Evolutionary conservation across 768 basidiomycete species (phyloP).

Genomic region (Mycena indigotica): DNA sequence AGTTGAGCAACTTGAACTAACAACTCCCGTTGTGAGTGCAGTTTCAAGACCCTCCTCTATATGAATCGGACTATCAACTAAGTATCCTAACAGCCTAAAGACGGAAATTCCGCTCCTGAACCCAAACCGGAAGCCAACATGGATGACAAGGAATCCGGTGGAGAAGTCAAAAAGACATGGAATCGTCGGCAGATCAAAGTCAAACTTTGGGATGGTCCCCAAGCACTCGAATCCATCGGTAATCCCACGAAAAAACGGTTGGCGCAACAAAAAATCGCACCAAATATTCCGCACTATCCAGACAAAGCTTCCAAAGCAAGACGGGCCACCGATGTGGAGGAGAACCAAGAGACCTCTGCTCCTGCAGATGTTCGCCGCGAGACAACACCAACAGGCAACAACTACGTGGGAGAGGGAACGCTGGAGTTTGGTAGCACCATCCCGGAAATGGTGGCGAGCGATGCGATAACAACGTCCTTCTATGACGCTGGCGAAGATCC

Average conservation of each 20-base stretch:
- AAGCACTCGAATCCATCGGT: not conserved
- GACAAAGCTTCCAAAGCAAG: not conserved
- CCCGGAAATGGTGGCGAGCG: not conserved
- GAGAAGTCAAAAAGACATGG: too few relatives aligned
- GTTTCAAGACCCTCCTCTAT: not conserved
- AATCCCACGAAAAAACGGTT: not conserved
- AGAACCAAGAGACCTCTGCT: not conserved
- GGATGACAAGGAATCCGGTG: too few relatives aligned
- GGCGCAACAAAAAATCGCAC: not conserved
- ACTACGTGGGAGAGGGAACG: not conserved
- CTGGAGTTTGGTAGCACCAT: not conserved
- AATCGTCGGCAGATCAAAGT: too few relatives aligned
- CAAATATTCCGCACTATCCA: not conserved
- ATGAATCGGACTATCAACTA: too few relatives aligned
- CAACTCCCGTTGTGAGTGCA: not conserved
- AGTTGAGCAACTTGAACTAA: too few relatives aligned
- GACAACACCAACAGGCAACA: not conserved
- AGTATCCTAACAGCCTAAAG: too few relatives aligned
- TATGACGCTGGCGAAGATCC: too few relatives aligned
- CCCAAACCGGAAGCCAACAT: too few relatives aligned
- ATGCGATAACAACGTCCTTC: too few relatives aligned
- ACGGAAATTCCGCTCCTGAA: too few relatives aligned
- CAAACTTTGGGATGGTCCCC: not conserved
- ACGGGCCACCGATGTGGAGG: not conserved
- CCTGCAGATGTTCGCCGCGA: not conserved